Evolutionary conservation across 805 yeast species (phyloP), one percentile per base, ranked within the genome.

Genomic region (Candida koratica): DNA sequence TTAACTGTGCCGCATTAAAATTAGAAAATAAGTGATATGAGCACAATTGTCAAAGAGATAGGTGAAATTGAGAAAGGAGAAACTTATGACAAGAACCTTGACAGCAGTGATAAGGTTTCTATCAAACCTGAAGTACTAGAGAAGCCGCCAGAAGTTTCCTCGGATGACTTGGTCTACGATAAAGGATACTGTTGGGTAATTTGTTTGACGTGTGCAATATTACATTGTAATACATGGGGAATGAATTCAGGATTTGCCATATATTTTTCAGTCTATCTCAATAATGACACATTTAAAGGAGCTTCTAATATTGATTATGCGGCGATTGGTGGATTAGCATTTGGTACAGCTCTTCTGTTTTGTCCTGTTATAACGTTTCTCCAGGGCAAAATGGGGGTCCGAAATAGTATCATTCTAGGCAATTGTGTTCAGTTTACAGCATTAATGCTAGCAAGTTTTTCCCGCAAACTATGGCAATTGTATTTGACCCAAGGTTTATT

Each of bases 221-320:
- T 76, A 26, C 73, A 76, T 52, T 70, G 77, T 44, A 64, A 72
- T 18, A 73, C 84, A 0, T 83, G 89, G 88, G 90, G 90, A n/a
- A 71, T 81, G 43, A 81, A 81, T 45, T 62, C 77, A 6, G 81
- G 79, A 4, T 82, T 69, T 50, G 81, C 85, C 22, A 69, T 82
- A 4, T 79, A 77, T 44, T 58, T 81, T 17, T 67, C 81, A 1
- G 69, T 66, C 43, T 82, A 78, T 48, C 43, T 81, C 15, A 67
- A 71, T 28, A 50, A 69, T 34, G 55, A 71, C 28, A 57, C 65
- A 0, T 80, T 78, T 44, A 56, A 61, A 0, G 84, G 79, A 3
- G 79, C 81, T 0, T 51, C 67, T 1, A 70, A 70, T 36, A 57
- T 73, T 39, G 83, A 79, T 40, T 82, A 71, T 52, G 84, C 85